Conservation (phyloP, 805 yeast genomes). For the Lipomyces oligophaga region DNA sequence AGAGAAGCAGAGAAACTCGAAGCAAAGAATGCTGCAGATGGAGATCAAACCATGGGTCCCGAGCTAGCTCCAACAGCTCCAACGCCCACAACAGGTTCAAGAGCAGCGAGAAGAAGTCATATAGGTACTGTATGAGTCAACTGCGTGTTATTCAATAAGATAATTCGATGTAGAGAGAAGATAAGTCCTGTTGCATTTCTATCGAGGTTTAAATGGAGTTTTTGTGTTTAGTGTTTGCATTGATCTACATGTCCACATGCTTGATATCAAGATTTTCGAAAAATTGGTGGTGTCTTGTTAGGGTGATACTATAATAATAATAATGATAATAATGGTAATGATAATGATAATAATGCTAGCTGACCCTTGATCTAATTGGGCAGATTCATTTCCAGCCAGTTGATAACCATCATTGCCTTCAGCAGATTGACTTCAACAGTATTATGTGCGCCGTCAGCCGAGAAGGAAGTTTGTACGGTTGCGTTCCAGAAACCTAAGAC, state of each 20-base stretch:
- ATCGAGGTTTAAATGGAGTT: too few relatives aligned
- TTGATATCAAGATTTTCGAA: too few relatives aligned
- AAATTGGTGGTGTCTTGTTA: too few relatives aligned
- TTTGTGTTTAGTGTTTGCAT: too few relatives aligned
- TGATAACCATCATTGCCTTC: constrained; percentile 24
- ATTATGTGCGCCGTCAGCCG: constrained; percentile 16
- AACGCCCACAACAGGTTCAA: background rate
- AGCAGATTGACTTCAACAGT: constrained; percentile 14
- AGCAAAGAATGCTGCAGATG: background rate
- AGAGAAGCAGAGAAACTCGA: constrained; percentile 47
- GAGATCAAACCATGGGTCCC: background rate
- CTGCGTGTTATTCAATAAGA: too few relatives aligned
- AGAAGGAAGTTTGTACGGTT: constrained; percentile 20
- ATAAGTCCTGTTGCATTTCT: too few relatives aligned
- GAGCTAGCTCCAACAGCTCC: background rate
- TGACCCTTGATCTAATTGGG: too few relatives aligned
- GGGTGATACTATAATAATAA: too few relatives aligned
- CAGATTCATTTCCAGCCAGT: constrained; percentile 26
- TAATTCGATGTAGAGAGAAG: too few relatives aligned
- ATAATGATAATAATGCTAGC: too few relatives aligned
- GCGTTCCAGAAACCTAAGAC: constrained; percentile 28
- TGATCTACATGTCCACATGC: too few relatives aligned
- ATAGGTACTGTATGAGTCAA: constrained; percentile 32
- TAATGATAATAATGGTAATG: too few relatives aligned
- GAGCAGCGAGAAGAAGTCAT: constrained; percentile 27